Evolutionary conservation across 495 filamentous ascomycete species (phyloP).

Genomic region (Penicillium dipodomyicola): DNA sequence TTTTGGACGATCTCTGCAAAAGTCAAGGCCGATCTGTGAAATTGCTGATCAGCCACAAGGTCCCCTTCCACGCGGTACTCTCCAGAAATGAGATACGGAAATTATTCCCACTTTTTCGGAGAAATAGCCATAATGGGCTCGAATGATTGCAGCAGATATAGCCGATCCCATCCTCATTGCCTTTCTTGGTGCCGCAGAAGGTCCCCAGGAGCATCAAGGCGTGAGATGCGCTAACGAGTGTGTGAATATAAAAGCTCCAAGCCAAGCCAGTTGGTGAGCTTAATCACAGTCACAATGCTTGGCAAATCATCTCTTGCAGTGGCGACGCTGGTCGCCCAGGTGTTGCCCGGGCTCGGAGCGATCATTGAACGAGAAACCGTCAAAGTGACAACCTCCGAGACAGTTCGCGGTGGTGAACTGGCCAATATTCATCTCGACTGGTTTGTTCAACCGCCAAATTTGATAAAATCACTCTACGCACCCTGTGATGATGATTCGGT

Average conservation of each 20-base stretch:
- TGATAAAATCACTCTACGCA: slow-evolving; percentile 7
- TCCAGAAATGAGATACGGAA: not conserved
- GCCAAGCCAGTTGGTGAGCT: not conserved
- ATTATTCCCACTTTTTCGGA: not conserved
- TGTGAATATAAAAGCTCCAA: not conserved
- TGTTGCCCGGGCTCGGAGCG: slow-evolving; percentile 7
- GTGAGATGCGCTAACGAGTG: not conserved
- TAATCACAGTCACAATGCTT: not conserved
- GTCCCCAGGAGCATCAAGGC: not conserved
- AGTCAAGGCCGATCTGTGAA: not conserved
- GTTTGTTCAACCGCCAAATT: not conserved
- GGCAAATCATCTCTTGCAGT: slow-evolving; percentile 4
- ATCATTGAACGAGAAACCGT: slow-evolving; percentile 1
- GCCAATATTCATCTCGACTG: slow-evolving; percentile 15
- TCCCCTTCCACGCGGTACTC: slow-evolving; percentile 10
- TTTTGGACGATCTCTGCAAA: not conserved
- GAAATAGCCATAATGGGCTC: not conserved
- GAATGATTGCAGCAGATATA: not conserved
- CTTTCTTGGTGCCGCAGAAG: slow-evolving; percentile 8
- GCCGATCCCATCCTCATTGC: slow-evolving; percentile 1
- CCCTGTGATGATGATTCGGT: not conserved
- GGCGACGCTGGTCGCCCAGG: slow-evolving; percentile 4
- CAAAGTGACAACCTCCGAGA: slow-evolving; percentile 8
- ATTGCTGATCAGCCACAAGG: not conserved
- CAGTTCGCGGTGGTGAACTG: slow-evolving; percentile 8